These are phyloP conservation scores for Petunia hybrid DNA, from an alignment of 305 asterid species.

Conservation along the genomic window DNA sequence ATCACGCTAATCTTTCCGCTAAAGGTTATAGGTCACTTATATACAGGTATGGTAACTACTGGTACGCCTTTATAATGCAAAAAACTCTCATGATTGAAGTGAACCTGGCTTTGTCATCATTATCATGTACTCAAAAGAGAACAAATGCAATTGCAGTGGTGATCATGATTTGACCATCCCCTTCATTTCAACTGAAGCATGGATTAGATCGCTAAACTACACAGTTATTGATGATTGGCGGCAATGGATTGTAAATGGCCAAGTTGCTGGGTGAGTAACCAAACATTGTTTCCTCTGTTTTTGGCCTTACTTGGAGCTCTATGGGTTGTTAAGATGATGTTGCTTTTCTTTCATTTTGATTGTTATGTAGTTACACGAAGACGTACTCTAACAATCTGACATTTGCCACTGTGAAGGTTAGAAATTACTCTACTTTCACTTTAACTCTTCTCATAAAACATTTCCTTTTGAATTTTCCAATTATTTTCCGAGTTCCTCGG, in stretches of 20 bases:
- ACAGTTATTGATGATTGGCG: not conserved
- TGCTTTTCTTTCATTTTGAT: no score
- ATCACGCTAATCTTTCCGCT: not conserved
- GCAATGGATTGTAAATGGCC: not conserved
- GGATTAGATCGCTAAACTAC: not conserved
- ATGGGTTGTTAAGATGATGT: no score
- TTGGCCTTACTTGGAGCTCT: no score
- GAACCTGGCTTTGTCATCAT: not conserved
- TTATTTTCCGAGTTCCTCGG: not conserved
- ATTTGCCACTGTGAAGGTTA: constrained; percentile 36
- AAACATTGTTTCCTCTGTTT: no score
- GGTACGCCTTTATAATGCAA: not conserved
- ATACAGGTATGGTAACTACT: not conserved
- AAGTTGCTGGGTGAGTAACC: not conserved
- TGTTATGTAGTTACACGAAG: constrained; percentile 25
- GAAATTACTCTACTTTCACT: not conserved
- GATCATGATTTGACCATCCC: not conserved
- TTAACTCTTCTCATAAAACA: not conserved
- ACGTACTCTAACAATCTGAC: constrained; percentile 27
- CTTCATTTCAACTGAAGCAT: not conserved
- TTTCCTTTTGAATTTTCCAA: not conserved
- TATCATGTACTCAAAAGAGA: no score
- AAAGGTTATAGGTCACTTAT: not conserved
- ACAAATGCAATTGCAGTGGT: not conserved
- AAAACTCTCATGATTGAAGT: not conserved